phyloP scores from a whole-genome alignment of 2,329 filamentous ascomycete species.

The Aureobasidium zeae region DNA sequence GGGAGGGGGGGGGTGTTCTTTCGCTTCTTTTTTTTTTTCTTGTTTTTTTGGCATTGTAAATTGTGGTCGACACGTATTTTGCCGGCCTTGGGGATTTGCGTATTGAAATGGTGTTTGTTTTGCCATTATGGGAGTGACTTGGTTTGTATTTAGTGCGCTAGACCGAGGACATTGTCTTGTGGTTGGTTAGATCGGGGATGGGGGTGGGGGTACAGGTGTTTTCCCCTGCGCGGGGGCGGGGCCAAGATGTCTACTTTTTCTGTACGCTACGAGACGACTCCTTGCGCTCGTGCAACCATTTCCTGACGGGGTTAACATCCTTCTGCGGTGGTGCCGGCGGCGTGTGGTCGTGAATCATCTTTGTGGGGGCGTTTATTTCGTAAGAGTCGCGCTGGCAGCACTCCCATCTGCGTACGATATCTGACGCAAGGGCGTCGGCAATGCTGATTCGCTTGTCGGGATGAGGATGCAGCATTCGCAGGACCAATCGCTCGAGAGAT shows the following conservation, averaged over 20 bases:
- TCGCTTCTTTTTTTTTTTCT: no score
- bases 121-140: no score
- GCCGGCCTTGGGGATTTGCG: no score
- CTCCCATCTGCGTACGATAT: conserved; percentile 66
- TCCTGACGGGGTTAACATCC: conserved; percentile 6
- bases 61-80: no score
- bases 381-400: conserved; percentile 46
- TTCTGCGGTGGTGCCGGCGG: neutral
- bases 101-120: no score
- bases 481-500: conserved; percentile 58
- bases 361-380: conserved; percentile 2
- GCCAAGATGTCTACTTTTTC: conserved; percentile 6
- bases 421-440: conserved; percentile 56
- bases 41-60: no score
- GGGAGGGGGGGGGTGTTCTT: no score
- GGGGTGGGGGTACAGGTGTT: no score
- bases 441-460: conserved; percentile 63
- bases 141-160: no score
- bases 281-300: conserved; percentile 9
- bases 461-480: conserved; percentile 76
- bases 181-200: no score
- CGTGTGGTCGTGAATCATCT: conserved; percentile 7
- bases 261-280: neutral
- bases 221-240: no score
- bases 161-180: no score